Percentiles rank a stretch among this genome's conserved stretches.
phyloP scores from a whole-genome alignment of 139 green algal genomes.

The Astrephomene gubernaculifera region DNA sequence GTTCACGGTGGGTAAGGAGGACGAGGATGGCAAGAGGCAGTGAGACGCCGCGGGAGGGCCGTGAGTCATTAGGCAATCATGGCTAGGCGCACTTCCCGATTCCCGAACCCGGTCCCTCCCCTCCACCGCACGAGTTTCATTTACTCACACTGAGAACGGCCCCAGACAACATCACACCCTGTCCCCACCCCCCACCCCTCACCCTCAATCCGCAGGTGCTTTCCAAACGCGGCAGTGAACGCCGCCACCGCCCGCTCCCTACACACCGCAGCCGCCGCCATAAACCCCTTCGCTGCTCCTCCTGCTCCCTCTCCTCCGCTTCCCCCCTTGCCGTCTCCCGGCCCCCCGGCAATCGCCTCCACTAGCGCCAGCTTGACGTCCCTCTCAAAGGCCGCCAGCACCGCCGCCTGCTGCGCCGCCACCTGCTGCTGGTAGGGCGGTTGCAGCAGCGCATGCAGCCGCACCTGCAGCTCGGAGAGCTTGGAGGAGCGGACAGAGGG shows the following conservation, averaged over 20 bases:
- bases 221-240: neutral
- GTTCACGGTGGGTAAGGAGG: too few relatives aligned
- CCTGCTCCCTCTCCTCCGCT: neutral
- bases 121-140: too few relatives aligned
- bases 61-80: too few relatives aligned
- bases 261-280: slow-evolving; percentile 18
- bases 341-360: too few relatives aligned
- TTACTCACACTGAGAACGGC: too few relatives aligned
- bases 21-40: too few relatives aligned
- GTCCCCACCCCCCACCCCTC: neutral
- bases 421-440: slow-evolving; percentile 70
- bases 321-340: too few relatives aligned
- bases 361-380: slow-evolving; percentile 35
- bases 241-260: neutral
- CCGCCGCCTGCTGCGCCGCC: slow-evolving; percentile 35
- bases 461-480: slow-evolving; percentile 70
- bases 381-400: slow-evolving; percentile 32
- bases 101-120: too few relatives aligned
- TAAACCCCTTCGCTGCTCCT: neutral
- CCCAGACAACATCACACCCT: too few relatives aligned
- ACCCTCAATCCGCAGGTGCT: slow-evolving; percentile 36
- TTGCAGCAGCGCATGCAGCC: slow-evolving; percentile 62
- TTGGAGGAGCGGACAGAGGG: slow-evolving; percentile 71
- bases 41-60: too few relatives aligned
- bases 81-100: too few relatives aligned